phyloP scores from a whole-genome alignment of 257 asterid species.

The Linaria vulgaris region DNA sequence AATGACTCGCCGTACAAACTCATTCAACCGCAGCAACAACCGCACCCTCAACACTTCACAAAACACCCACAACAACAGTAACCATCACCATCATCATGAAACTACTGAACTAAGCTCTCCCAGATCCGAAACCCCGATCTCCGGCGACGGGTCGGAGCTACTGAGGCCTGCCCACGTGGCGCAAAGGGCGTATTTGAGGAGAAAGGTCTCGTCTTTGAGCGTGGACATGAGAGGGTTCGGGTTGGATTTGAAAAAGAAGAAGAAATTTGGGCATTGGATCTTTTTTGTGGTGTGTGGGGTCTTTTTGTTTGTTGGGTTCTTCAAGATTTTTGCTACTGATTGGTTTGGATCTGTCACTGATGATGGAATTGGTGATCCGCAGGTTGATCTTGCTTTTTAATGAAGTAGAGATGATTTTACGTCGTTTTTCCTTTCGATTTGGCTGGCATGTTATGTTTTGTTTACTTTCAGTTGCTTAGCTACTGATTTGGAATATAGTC shows the following conservation, averaged over 20 bases:
- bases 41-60: conserved; percentile 38
- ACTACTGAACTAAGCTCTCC: conserved; percentile 77
- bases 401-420: too few relatives aligned
- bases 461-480: too few relatives aligned
- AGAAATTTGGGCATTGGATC: conserved; percentile 76
- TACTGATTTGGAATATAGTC: too few relatives aligned
- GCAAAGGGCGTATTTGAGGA: conserved; percentile 76
- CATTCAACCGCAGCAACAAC: conserved; percentile 64
- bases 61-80: conserved; percentile 31
- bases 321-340: conserved; percentile 85
- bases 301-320: conserved; percentile 72
- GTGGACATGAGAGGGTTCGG: conserved; percentile 71
- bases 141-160: conserved; percentile 36
- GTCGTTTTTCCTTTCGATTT: too few relatives aligned
- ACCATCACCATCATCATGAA: conserved; percentile 9
- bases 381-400: conserved; percentile 34
- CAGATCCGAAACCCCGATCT: conserved; percentile 69
- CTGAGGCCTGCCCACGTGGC: conserved; percentile 49
- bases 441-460: too few relatives aligned
- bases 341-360: conserved; percentile 97
- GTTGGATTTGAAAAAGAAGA: conserved; percentile 69
- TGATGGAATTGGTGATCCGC: conserved; percentile 44
- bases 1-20: conserved; percentile 82
- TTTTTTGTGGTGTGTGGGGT: conserved; percentile 73
- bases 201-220: conserved; percentile 58